Percentiles rank a stretch among this genome's conserved stretches.
These are phyloP conservation scores for Ustilago sp. DNA, from an alignment of 1,284 basidiomycete species.

Conservation along the genomic window DNA sequence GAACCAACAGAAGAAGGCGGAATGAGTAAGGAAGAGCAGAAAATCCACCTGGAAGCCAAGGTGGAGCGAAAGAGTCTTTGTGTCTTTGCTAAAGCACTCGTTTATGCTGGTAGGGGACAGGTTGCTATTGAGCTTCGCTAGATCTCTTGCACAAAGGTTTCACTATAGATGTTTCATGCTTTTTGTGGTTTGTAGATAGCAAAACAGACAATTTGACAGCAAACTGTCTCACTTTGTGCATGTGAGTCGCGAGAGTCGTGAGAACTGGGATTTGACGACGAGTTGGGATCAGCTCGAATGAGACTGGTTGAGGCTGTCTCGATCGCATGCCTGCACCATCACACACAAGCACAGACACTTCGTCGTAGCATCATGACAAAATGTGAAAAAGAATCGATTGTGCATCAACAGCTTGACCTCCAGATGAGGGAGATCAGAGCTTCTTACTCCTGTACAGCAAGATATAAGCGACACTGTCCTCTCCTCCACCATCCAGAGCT, in stretches of 20 bases:
- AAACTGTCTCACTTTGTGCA: no score
- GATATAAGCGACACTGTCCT: slow-evolving; percentile 68
- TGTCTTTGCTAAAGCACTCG: slow-evolving; percentile 39
- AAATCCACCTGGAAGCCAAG: slow-evolving; percentile 15
- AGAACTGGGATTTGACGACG: no score
- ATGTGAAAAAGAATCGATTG: neutral
- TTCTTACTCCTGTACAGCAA: slow-evolving; percentile 61
- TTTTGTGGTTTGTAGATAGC: neutral
- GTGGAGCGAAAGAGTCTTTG: slow-evolving; percentile 22
- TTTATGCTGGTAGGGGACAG: slow-evolving; percentile 33
- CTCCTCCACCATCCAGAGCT: slow-evolving; percentile 65
- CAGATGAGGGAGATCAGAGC: slow-evolving; percentile 1
- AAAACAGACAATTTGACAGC: no score
- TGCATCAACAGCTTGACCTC: neutral
- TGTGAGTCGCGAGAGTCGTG: no score
- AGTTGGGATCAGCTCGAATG: no score
- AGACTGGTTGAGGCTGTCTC: no score
- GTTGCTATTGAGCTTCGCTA: slow-evolving; percentile 33
- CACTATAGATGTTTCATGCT: neutral
- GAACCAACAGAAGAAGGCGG: neutral
- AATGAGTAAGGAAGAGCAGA: slow-evolving; percentile 5
- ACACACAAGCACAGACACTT: no score
- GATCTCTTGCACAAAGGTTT: neutral
- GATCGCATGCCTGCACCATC: no score
- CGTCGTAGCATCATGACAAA: no score